A percentile compares a stretch with the other conserved stretches of the same genome.
These are phyloP conservation scores for Hansenula lynferdii DNA, from an alignment of 1,139 yeast genomes.

Conservation along the genomic window DNA sequence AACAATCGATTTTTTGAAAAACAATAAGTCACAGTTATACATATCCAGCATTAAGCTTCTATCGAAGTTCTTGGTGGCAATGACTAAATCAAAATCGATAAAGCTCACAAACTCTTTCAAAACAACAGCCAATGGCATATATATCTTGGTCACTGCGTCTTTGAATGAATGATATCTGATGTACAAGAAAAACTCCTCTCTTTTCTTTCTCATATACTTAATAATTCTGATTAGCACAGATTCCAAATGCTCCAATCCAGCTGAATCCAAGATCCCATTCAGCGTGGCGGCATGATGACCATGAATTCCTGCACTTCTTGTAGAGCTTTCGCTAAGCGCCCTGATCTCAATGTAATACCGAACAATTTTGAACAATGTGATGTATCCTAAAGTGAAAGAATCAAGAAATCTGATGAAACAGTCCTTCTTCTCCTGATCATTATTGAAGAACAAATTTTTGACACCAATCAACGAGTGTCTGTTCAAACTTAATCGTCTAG, in stretches of 20 bases:
- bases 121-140: not conserved
- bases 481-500: not conserved
- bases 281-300: not conserved
- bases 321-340: not conserved
- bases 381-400: not conserved
- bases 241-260: not conserved
- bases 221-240: not conserved
- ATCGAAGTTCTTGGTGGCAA: not conserved
- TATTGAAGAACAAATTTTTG: not conserved
- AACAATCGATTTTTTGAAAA: not conserved
- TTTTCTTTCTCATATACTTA: not conserved
- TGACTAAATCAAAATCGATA: not conserved
- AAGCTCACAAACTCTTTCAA: not conserved
- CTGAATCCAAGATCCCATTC: too few relatives aligned
- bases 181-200: not conserved
- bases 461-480: conserved; percentile 1
- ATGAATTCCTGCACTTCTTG: too few relatives aligned
- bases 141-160: not conserved
- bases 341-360: not conserved
- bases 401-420: not conserved
- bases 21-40: conserved; percentile 1
- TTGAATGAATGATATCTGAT: not conserved
- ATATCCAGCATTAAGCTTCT: conserved; percentile 1
- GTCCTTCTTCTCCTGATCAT: not conserved
- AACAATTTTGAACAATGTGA: not conserved